Conservation (phyloP, 2,329 filamentous ascomycete species). For the Neonectria hederae region DNA sequence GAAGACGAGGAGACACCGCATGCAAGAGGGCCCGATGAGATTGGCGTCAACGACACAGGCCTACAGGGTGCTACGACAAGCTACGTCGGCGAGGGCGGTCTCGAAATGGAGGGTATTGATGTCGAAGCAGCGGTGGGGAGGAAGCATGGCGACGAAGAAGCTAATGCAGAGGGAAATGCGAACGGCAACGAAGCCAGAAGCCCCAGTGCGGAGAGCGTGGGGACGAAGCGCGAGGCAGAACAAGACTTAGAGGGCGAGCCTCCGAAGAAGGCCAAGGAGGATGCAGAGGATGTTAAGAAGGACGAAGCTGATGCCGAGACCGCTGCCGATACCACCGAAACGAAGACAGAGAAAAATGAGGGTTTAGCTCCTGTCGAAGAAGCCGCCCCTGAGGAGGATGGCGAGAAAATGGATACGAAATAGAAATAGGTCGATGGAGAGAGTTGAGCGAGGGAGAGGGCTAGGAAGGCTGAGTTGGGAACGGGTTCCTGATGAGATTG, state of each 20-base stretch:
- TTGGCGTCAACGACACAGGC: constrained; percentile 88
- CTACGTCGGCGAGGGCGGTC: constrained; percentile 50
- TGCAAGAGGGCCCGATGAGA: constrained; percentile 82
- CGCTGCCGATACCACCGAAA: constrained; percentile 12
- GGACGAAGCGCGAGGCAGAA: constrained; percentile 66
- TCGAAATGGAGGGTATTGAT: constrained; percentile 66
- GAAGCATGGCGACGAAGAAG: constrained; percentile 48
- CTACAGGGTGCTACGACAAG: constrained; percentile 65
- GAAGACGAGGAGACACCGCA: constrained; percentile 73
- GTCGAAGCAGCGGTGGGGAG: constrained; percentile 70
- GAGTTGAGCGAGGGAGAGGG: not conserved
- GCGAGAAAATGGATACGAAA: constrained; percentile 42
- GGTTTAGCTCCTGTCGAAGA: constrained; percentile 28
- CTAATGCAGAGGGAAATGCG: constrained; percentile 30
- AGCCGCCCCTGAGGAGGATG: constrained; percentile 33
- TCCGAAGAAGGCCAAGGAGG: constrained; percentile 62
- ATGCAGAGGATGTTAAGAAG: constrained; percentile 33
- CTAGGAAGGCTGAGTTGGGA: constrained; percentile 1
- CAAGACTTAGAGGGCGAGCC: constrained; percentile 54
- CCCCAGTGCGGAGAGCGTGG: constrained; percentile 46
- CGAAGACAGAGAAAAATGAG: constrained; percentile 17
- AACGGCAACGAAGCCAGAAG: constrained; percentile 44
- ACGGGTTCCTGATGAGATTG: constrained; percentile 22
- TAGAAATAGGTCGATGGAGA: constrained; percentile 13
- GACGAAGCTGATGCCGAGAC: constrained; percentile 16